Evolutionary conservation across 2,329 filamentous ascomycete species (phyloP).

Genomic region (Stachybotrys chlorohalonatus): DNA sequence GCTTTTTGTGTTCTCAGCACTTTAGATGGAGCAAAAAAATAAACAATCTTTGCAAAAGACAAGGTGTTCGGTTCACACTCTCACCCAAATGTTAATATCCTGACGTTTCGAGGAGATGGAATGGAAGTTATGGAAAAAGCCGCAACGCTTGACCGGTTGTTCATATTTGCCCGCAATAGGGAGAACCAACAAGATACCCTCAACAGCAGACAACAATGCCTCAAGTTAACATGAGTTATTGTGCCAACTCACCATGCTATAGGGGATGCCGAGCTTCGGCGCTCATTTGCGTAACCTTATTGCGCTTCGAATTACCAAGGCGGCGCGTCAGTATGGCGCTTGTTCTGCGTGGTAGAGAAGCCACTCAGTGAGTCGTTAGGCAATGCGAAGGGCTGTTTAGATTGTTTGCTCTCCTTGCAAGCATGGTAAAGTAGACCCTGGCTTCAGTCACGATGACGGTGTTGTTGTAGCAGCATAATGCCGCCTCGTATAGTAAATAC

Average conservation of each 20-base stretch:
- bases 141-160: background rate
- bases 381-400: background rate
- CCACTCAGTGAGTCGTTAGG: background rate
- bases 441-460: background rate
- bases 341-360: background rate
- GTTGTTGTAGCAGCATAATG: background rate
- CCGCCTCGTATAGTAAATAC: background rate
- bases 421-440: background rate
- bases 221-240: too few species aligned
- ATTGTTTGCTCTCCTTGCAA: background rate
- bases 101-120: background rate
- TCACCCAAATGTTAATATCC: background rate
- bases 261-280: background rate
- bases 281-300: background rate
- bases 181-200: background rate
- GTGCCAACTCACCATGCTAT: background rate
- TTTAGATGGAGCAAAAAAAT: conserved; percentile 34
- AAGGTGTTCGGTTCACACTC: background rate
- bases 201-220: too few species aligned
- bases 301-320: background rate
- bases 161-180: background rate
- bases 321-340: background rate
- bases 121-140: background rate
- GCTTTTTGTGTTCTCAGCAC: conserved; percentile 72
- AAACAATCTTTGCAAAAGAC: background rate